Base-by-base conservation (phyloP, 192 early-diverging fungal species). In the Linnemannia hyalina region DNA sequence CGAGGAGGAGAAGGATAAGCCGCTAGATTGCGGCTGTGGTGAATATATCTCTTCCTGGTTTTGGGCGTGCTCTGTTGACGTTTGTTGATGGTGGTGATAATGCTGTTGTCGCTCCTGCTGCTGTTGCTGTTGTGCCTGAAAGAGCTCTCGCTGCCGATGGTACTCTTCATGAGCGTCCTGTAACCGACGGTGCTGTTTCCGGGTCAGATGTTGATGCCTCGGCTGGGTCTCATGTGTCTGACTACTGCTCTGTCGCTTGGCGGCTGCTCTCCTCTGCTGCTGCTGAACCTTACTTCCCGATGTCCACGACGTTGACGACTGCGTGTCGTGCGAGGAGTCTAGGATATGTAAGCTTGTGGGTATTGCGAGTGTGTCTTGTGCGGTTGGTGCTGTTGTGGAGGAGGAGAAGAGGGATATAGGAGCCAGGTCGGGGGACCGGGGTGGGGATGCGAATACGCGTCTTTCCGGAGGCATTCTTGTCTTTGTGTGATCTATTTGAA, bases 401-500 rank as follows among this genome's bases (percentile, higher is more conserved):
- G 38, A 32, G 46, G 55, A 23, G 38, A 73, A 40, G 16, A 57
- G 7, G 29, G 82, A 36, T 20, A 69, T 23, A 26, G 71, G n/a
- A 0, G 68, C n/a, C 2, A 65, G 6, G 6, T 65, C 29, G 26
- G 76, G 76, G 1, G 82, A 74, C 40, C 76, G 82, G 10, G 76
- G 71, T n/a, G 82, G 72, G 10, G 71, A 74, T 3, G 82, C 75
- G 32, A 74, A 68, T 18, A 57, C 35, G 72, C 82, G 82, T 49
- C 82, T 73, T 68, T 83, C 82, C 35, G 82, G 82, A 8, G 82
- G 82, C 82, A 83, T 83, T 57, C 6, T 74, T 44, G 5, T 42
- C 36, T 60, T 32, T 32, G 13, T 73, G 11, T 29, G 44, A 52
- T 52, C 32, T 35, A 74, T 73, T 16, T 55, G 23, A 13, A 1